These are phyloP conservation scores for Plasmodium gonderi DNA, from an alignment of 169 alveolate species.

Conservation along the genomic window DNA sequence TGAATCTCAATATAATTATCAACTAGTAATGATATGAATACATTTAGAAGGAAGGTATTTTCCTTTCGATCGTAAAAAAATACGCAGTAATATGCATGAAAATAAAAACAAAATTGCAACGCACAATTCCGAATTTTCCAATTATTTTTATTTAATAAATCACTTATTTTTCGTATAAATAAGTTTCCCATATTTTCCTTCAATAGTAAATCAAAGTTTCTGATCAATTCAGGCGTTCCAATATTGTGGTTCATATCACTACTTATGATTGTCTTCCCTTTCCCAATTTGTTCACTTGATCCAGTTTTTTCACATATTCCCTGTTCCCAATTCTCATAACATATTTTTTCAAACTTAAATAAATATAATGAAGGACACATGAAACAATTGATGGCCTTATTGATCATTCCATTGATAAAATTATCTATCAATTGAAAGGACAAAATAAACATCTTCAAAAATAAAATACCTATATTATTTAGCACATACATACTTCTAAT, in stretches of 20 bases:
- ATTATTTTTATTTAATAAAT: conserved; percentile 19
- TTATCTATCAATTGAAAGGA: conserved; percentile 36
- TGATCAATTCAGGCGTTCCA: background rate
- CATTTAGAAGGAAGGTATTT: conserved; percentile 31
- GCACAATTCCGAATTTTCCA: conserved; percentile 64
- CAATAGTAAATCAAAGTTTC: conserved; percentile 4
- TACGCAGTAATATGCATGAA: conserved; percentile 58
- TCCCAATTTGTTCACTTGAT: background rate
- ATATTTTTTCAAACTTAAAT: conserved; percentile 13
- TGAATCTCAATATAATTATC: conserved; percentile 68
- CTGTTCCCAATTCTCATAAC: background rate
- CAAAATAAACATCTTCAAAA: conserved; percentile 62
- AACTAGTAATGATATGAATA: conserved; percentile 60
- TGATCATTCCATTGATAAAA: conserved; percentile 42
- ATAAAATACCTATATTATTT: conserved; percentile 39
- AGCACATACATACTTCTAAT: conserved; percentile 57
- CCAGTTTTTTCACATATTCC: background rate
- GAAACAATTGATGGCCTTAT: conserved; percentile 58
- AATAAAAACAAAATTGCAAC: conserved; percentile 52
- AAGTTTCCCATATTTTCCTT: conserved; percentile 5
- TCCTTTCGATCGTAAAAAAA: conserved; percentile 38
- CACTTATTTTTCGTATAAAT: conserved; percentile 1
- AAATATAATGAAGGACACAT: conserved; percentile 66
- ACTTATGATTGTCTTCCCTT: background rate
- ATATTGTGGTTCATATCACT: background rate